A percentile compares a stretch with the other conserved stretches of the same genome.
Evolutionary conservation across 2,329 filamentous ascomycete genomes (phyloP).

Genomic region (Pseudomassariella vexata): DNA sequence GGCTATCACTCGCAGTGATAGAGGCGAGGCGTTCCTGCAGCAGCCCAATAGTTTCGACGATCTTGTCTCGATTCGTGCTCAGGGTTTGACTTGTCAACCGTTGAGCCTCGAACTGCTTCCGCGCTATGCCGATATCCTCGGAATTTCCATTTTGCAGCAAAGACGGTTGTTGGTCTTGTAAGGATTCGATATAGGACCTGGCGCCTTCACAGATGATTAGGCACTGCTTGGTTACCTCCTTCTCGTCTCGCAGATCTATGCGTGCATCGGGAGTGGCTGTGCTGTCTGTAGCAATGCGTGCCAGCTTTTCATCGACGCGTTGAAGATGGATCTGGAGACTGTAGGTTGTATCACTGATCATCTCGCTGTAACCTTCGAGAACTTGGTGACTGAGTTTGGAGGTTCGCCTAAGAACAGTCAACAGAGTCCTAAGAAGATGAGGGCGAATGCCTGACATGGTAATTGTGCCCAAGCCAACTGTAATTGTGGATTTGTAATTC

Average conservation of each 20-base stretch:
- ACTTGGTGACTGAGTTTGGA: slow-evolving; percentile 24
- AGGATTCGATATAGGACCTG: slow-evolving; percentile 25
- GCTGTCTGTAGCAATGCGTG: slow-evolving; percentile 12
- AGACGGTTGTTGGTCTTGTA: slow-evolving; percentile 20
- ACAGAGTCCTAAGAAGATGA: slow-evolving; percentile 9
- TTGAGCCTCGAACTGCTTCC: slow-evolving; percentile 25
- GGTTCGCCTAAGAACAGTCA: slow-evolving; percentile 19
- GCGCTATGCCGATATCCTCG: not conserved
- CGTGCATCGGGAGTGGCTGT: slow-evolving; percentile 11
- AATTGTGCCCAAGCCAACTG: slow-evolving; percentile 28
- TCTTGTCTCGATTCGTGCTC: too few species aligned
- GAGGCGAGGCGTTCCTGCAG: too few species aligned
- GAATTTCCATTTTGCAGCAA: slow-evolving; percentile 11
- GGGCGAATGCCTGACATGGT: slow-evolving; percentile 22
- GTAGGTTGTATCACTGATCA: slow-evolving; percentile 29
- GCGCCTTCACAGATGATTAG: slow-evolving; percentile 32
- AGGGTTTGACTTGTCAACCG: too few species aligned
- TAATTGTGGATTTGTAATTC: slow-evolving; percentile 33
- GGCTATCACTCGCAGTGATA: too few species aligned
- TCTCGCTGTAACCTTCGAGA: slow-evolving; percentile 30
- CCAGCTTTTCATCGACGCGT: slow-evolving; percentile 29
- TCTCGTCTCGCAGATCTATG: slow-evolving; percentile 29
- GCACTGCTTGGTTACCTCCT: slow-evolving; percentile 29
- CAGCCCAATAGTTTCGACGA: too few species aligned
- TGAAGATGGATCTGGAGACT: slow-evolving; percentile 26